Percentiles rank a stretch among this genome's conserved stretches.
Conservation (phyloP, 2,329 filamentous ascomycete genomes). For the Ambrosiella xylebori region DNA sequence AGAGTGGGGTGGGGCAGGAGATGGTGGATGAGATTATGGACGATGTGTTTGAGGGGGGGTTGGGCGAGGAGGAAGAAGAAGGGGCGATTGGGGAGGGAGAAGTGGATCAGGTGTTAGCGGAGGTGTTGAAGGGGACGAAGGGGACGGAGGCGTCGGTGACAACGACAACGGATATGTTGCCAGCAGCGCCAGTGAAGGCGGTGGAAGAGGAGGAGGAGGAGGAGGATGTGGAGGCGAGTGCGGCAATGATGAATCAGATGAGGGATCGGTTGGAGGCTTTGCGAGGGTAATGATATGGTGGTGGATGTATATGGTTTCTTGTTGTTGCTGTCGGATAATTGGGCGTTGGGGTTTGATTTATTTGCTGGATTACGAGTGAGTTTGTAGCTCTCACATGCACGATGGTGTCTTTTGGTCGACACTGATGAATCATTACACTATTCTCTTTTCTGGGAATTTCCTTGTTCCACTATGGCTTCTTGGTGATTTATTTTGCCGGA, state of each 20-base stretch:
- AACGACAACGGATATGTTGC: constrained; percentile 31
- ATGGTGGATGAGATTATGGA: constrained; percentile 81
- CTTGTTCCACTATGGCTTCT: too few relatives aligned
- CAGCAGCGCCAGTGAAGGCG: constrained; percentile 31
- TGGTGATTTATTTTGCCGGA: too few relatives aligned
- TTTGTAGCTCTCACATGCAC: too few relatives aligned
- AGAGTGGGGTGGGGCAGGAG: constrained; percentile 93
- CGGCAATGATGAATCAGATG: constrained; percentile 90
- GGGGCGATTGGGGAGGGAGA: constrained; percentile 40
- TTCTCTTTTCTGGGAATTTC: too few relatives aligned
- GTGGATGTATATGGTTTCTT: background rate
- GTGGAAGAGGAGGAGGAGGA: constrained; percentile 37
- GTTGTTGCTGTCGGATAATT: background rate
- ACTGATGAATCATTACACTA: too few relatives aligned
- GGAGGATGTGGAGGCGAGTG: constrained; percentile 69
- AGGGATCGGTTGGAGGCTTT: constrained; percentile 75
- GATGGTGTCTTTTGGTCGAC: too few relatives aligned
- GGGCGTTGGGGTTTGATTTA: background rate
- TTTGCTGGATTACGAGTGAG: too few relatives aligned
- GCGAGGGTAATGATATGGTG: constrained; percentile 46
- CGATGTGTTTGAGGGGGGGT: constrained; percentile 51
- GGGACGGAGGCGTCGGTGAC: constrained; percentile 50
- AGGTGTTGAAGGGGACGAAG: constrained; percentile 58
- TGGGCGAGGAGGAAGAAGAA: constrained; percentile 33
- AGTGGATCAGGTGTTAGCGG: constrained; percentile 82